phyloP scores from a whole-genome alignment of 2,329 filamentous ascomycete species.

The Cercospora citrullina region DNA sequence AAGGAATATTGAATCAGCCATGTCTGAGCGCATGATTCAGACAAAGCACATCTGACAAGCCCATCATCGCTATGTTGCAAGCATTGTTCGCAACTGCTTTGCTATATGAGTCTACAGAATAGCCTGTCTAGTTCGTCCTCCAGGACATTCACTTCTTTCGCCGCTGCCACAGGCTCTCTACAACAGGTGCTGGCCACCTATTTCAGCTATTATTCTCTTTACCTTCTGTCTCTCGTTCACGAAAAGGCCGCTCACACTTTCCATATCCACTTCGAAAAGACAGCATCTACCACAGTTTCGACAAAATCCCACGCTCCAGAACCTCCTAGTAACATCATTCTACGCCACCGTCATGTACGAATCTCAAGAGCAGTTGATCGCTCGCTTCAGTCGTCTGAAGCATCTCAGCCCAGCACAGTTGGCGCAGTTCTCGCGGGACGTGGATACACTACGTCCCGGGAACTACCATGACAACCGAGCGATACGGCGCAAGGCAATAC shows the following conservation, averaged over 20 bases:
- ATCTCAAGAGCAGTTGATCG: not conserved
- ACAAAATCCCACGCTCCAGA: not conserved
- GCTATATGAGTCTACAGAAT: not conserved
- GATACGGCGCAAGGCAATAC: not conserved
- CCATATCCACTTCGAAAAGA: not conserved
- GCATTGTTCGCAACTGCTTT: not conserved
- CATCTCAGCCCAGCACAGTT: not conserved
- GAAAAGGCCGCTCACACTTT: not conserved
- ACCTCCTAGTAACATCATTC: not conserved
- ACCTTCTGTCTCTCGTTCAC: not conserved
- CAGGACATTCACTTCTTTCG: not conserved
- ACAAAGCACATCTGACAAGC: not conserved
- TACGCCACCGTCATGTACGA: not conserved
- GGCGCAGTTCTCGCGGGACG: not conserved
- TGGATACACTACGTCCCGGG: not conserved
- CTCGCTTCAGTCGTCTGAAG: not conserved
- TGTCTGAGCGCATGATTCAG: not conserved
- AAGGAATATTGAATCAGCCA: not conserved
- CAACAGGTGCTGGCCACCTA: not conserved
- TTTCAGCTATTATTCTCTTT: not conserved
- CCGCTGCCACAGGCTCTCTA: not conserved
- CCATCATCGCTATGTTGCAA: not conserved
- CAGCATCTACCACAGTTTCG: not conserved
- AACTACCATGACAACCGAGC: not conserved
- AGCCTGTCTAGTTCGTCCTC: not conserved